Evolutionary conservation across 495 filamentous ascomycete genomes (phyloP), one percentile per base, ranked within the genome.

Genomic region (Coniosporium apollinis): DNA sequence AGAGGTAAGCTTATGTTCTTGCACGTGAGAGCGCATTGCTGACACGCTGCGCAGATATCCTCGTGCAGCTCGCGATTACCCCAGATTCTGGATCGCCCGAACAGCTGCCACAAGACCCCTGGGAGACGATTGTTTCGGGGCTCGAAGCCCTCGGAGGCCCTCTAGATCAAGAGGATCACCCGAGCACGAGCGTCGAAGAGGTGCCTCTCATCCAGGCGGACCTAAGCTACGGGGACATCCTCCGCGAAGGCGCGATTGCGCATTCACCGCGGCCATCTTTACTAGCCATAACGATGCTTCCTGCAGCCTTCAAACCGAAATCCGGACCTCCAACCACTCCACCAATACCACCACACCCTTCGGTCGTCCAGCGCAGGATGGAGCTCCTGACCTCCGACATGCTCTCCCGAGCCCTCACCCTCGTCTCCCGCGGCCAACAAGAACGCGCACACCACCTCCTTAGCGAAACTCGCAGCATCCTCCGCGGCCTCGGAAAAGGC

Each of bases 201-300:
- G 75, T 96, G 7, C 89, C 89, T 1, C 62, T 99, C 25, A 84
- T 99, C 46, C 91, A 96, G 56, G 91, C 89, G 4, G 91, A 96
- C 49, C 67, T 99, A 0, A 79, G 69, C 16, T 99, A 86, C 61
- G 84, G 89, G 14, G 91, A 99, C 52, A 79, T 99, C 38, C 72
- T 96, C 2, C 75, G 89, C 13, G 89, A 96, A 39, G 85, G 87
- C 26, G 78, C 82, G 26, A 64, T 89, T 17, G 79, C 81, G 29
- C 89, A 96, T 49, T 72, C 82, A 11, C 79, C 86, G 5, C 74
- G 89, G 17, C 85, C 85, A 3, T 91, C 85, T 4, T 70, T 99
- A 1, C 66, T 99, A n/a, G 83, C 89, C 21, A 99, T 99, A 44
- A 96, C 89, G 14, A 94, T 99, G 80, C 68, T 99, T n/a, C 89